phyloP scores from a whole-genome alignment of 1,284 basidiomycete genomes.

The Xerocomus minutiporus region DNA sequence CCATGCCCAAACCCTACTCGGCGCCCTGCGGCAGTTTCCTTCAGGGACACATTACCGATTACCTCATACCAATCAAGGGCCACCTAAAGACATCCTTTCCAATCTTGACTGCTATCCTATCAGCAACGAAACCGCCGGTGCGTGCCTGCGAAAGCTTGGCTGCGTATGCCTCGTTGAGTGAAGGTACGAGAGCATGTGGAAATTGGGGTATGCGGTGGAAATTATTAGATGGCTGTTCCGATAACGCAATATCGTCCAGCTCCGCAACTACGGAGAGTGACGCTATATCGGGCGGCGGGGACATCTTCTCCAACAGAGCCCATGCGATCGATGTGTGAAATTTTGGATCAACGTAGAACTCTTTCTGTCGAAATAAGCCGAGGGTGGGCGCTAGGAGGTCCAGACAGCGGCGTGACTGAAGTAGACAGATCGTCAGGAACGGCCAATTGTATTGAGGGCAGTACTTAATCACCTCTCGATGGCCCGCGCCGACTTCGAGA shows the following conservation, averaged over 20 bases:
- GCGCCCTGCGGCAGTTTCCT: constrained; percentile 1
- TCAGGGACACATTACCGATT: constrained; percentile 15
- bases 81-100: constrained; percentile 58
- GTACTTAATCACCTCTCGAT: constrained; percentile 50
- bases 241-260: constrained; percentile 1
- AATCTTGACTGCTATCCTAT: constrained; percentile 55
- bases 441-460: neutral
- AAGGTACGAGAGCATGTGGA: constrained; percentile 44
- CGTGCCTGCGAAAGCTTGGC: constrained; percentile 38
- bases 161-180: constrained; percentile 47
- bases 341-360: constrained; percentile 67
- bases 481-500: constrained; percentile 73
- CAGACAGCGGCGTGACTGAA: constrained; percentile 52
- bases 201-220: constrained; percentile 49
- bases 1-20: constrained; percentile 1
- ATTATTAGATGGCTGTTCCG: constrained; percentile 9
- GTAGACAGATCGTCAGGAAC: constrained; percentile 16
- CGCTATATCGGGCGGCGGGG: constrained; percentile 3
- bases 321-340: constrained; percentile 83
- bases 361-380: constrained; percentile 56
- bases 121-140: constrained; percentile 48
- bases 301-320: constrained; percentile 49
- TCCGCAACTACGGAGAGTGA: neutral
- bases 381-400: constrained; percentile 52
- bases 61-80: constrained; percentile 34